Evolutionary conservation across 2,329 filamentous ascomycete species (phyloP), one percentile per base, ranked within the genome.

Genomic region (Teratosphaeria gauchensis): DNA sequence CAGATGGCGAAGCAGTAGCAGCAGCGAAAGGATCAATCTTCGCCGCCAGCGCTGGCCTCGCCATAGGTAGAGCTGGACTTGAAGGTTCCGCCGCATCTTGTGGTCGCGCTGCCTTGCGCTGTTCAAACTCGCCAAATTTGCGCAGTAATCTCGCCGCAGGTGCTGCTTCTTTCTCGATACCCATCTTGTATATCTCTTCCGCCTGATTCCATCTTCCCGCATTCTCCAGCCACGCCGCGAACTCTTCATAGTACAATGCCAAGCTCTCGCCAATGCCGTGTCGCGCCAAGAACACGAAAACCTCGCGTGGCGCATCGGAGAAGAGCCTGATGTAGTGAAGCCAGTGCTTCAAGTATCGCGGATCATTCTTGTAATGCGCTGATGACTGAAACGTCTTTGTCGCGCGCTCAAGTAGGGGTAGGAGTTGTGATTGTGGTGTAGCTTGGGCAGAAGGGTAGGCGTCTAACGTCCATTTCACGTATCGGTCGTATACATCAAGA

Each of bases 171-270:
- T 86, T 85, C 72, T 96, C 89, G 57, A 99, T 87, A 1, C 94
- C 94, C 64, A 96, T 78, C 66, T 87, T 86, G 72, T 95, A 97
- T 0, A 99, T 89, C 73, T 99, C 94, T 66, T 96, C 91, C 0
- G 94, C 92, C 73, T 99, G 94, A 24, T 80, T 82, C 88, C 90
- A 96, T 63, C 92, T 81, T 14, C 85, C 88, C 6, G 86, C 88
- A 38, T 84, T 80, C 76, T 99, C 94, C 6, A 99, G 79, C 90
- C 92, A 97, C 1, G 85, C 88, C 0, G 94, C 92, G 71, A 95
- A 99, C 70, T 97, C 94, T 72, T 99, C 94, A 74, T 99, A 99
- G 73, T 91, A 99, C 3, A 97, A 78, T 1, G 94, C 94, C 2
- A 99, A 81, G 0, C 81, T 79, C 69, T 96, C 91, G 61, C 92